Evolutionary conservation across 345 rosid genomes (phyloP), one percentile per base, ranked within the genome.

Genomic region (Stellera chamaejasme): DNA sequence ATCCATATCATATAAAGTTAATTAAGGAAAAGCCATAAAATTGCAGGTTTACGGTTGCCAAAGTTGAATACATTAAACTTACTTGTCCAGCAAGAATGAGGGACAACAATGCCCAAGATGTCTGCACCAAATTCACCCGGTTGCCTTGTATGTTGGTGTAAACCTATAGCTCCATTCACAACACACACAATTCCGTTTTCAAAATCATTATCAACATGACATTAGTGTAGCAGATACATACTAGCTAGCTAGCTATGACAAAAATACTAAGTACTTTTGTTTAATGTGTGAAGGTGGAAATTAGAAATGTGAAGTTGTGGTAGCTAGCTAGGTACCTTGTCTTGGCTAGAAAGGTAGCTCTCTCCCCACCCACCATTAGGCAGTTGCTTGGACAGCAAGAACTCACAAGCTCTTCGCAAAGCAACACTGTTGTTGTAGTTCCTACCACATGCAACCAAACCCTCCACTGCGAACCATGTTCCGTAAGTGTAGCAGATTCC

Each of bases 351-450:
- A 3, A 81, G 66, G 41, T 68, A 75, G 55, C 91, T 84, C 64
- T 79, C 87, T 10, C 85, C 91, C 91, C 91, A 84, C 54, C 88
- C 83, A n/a, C 92, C 88, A 54, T 67, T 73, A 4, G 61, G 43
- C 3, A 77, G 67, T 51, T 84, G 88, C 58, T 67, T 82, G 6
- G 69, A 64, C 11, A 82, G 57, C 56, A 84, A 63, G 62, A 84
- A 81, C 6, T 49, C 14, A 54, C 86, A 81, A 14, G 88, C 88
- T 62, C 55, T 75, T 10, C 82, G 71, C 43, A 84, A 15, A 1
- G 64, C 9, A n/a, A 59, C 66, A 54, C 75, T 54, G 53, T 70
- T 69, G 23, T 44, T 27, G 57, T 67, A 75, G 55, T 49, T 79
- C 55, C 61, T 80, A 2, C 81, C 78, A 13, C 70, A 68, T 10